Conservation (phyloP, 164 flowering plant species). For the Macadamia tetraphylla region DNA sequence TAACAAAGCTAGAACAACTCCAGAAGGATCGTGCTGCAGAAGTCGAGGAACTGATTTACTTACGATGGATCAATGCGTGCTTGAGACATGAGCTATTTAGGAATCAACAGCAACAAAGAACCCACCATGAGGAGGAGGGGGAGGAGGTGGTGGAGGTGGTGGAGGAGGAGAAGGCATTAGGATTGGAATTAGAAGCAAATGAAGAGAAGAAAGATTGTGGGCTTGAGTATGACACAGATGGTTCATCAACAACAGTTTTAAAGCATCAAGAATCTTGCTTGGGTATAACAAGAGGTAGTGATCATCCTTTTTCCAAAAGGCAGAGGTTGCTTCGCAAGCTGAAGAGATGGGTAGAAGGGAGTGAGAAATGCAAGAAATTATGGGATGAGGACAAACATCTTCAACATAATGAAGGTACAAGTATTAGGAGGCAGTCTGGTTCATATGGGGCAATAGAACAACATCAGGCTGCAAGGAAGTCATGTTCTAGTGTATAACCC, state of each 20-base stretch:
- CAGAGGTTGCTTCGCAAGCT: slow-evolving; percentile 42
- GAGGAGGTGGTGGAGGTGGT: slow-evolving; percentile 3
- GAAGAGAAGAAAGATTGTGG: slow-evolving; percentile 12
- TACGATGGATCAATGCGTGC: slow-evolving; percentile 62
- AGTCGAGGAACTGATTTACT: slow-evolving; percentile 34
- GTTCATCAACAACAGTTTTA: background rate
- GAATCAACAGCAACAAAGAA: slow-evolving; percentile 23
- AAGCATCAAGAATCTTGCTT: slow-evolving; percentile 10
- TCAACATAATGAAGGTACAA: slow-evolving; percentile 2
- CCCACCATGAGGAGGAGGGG: slow-evolving; percentile 9
- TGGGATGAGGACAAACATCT: slow-evolving; percentile 22
- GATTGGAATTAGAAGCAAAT: slow-evolving; percentile 9
- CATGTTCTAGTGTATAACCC: slow-evolving; percentile 35
- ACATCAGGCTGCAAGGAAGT: slow-evolving; percentile 6
- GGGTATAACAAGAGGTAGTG: slow-evolving; percentile 4
- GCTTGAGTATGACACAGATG: slow-evolving; percentile 24
- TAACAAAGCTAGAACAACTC: slow-evolving; percentile 37
- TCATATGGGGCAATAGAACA: slow-evolving; percentile 19
- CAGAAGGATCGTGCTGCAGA: slow-evolving; percentile 38
- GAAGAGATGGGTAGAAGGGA: slow-evolving; percentile 56
- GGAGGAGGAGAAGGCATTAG: slow-evolving; percentile 9
- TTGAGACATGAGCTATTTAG: slow-evolving; percentile 47
- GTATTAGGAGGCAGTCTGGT: slow-evolving; percentile 32
- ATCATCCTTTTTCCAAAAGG: slow-evolving; percentile 27
- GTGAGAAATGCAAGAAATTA: slow-evolving; percentile 27